Conservation (phyloP, 140 eudicot species). For the Ambrosia hybrid region DNA sequence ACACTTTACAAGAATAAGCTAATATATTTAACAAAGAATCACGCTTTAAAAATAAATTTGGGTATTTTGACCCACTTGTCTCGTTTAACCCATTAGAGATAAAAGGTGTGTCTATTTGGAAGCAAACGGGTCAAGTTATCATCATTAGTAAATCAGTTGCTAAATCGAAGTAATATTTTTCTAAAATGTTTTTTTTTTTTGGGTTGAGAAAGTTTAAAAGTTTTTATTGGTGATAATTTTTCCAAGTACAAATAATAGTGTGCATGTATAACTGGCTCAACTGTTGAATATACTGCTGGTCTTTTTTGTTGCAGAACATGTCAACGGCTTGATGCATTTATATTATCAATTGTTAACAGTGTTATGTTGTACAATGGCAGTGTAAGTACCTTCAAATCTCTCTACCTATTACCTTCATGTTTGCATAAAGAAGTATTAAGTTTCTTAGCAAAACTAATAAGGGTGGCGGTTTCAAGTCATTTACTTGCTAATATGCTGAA, state of each 20-base stretch:
- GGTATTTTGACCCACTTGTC: no score
- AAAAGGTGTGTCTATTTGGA: no score
- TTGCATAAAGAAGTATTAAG: background rate
- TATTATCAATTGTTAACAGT: background rate
- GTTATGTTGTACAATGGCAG: constrained; percentile 7
- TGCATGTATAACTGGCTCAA: background rate
- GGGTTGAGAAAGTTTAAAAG: no score
- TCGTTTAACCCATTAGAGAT: no score
- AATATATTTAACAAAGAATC: no score
- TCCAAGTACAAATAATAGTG: background rate
- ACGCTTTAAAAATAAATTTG: no score
- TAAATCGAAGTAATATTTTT: no score
- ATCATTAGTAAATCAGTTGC: no score
- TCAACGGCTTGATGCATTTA: constrained; percentile 23
- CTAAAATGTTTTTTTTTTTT: no score
- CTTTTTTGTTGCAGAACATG: constrained; percentile 23
- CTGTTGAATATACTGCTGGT: constrained; percentile 2
- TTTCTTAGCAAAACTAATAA: background rate
- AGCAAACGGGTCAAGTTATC: no score
- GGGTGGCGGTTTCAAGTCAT: background rate
- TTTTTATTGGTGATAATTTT: no score
- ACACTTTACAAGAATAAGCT: no score
- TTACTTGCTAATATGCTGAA: background rate
- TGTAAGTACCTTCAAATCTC: constrained; percentile 8
- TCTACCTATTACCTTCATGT: background rate